phyloP scores from a whole-genome alignment of 2,329 filamentous ascomycete species.

The Xylariaceae sp. region DNA sequence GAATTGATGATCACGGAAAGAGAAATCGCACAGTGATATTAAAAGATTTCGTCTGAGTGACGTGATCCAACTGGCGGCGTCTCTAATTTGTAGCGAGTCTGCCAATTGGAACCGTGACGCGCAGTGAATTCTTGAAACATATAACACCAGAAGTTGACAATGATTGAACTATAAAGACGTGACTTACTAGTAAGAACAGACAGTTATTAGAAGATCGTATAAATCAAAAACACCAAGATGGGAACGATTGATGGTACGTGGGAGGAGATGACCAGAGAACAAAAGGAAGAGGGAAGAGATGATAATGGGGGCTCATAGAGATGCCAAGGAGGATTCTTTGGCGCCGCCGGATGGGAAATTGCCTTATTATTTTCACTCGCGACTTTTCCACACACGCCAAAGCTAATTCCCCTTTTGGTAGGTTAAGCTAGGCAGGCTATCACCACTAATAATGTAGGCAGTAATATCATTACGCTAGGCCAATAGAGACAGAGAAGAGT shows the following conservation, averaged over 20 bases:
- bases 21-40: no score
- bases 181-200: conserved; percentile 30
- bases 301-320: conserved; percentile 8
- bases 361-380: conserved; percentile 18
- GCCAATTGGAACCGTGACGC: conserved; percentile 2
- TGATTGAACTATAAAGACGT: conserved; percentile 2
- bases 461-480: no score
- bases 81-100: no score
- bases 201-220: conserved; percentile 19
- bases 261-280: conserved; percentile 1
- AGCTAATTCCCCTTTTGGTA: conserved; percentile 20
- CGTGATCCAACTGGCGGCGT: background rate
- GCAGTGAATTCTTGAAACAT: background rate
- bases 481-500: no score
- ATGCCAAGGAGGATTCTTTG: no score
- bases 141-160: background rate
- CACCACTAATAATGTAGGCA: no score
- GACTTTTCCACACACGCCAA: conserved; percentile 7
- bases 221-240: conserved; percentile 7
- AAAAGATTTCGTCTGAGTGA: background rate
- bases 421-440: conserved; percentile 10
- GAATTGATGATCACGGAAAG: no score
- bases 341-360: conserved; percentile 20
- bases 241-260: conserved; percentile 20
- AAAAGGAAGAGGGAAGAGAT: conserved; percentile 1